These are phyloP conservation scores for Suillus sp. DNA, from an alignment of 768 basidiomycete genomes.

Conservation along the genomic window DNA sequence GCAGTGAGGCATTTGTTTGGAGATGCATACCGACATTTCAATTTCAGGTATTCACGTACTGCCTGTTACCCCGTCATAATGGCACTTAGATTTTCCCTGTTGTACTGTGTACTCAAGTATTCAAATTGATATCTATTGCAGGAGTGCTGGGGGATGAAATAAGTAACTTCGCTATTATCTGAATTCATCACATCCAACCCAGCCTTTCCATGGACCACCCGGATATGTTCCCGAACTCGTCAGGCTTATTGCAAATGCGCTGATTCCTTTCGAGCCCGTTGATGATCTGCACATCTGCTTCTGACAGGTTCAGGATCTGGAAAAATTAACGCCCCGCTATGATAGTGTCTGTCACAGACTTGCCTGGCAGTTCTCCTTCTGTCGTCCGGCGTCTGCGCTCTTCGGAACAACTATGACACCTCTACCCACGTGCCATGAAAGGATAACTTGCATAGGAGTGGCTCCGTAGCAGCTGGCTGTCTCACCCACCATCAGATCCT, in stretches of 20 bases:
- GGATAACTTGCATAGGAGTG: slow-evolving; percentile 31
- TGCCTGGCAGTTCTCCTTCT: slow-evolving; percentile 29
- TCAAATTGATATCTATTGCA: slow-evolving; percentile 8
- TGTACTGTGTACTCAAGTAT: slow-evolving; percentile 8
- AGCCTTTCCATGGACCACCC: slow-evolving; percentile 43
- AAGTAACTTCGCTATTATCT: background rate
- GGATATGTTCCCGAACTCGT: slow-evolving; percentile 38
- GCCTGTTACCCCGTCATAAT: slow-evolving; percentile 10
- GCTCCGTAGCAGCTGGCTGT: slow-evolving; percentile 32
- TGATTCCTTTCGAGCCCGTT: slow-evolving; percentile 41
- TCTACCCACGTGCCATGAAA: slow-evolving; percentile 36
- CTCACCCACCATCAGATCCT: slow-evolving; percentile 30
- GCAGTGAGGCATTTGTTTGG: background rate
- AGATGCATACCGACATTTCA: slow-evolving; percentile 3
- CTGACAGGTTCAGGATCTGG: slow-evolving; percentile 39
- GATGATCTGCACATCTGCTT: slow-evolving; percentile 43
- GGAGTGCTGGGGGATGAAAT: background rate
- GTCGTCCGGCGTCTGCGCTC: slow-evolving; percentile 24
- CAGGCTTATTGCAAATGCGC: slow-evolving; percentile 42
- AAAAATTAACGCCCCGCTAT: slow-evolving; percentile 18
- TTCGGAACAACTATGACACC: slow-evolving; percentile 36
- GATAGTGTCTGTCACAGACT: slow-evolving; percentile 33
- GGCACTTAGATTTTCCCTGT: slow-evolving; percentile 15
- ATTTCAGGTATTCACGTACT: background rate
- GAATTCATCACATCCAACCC: slow-evolving; percentile 34